Evolutionary conservation across 1,284 basidiomycete genomes (phyloP).

Genomic region (Austroboletus rostrupii): DNA sequence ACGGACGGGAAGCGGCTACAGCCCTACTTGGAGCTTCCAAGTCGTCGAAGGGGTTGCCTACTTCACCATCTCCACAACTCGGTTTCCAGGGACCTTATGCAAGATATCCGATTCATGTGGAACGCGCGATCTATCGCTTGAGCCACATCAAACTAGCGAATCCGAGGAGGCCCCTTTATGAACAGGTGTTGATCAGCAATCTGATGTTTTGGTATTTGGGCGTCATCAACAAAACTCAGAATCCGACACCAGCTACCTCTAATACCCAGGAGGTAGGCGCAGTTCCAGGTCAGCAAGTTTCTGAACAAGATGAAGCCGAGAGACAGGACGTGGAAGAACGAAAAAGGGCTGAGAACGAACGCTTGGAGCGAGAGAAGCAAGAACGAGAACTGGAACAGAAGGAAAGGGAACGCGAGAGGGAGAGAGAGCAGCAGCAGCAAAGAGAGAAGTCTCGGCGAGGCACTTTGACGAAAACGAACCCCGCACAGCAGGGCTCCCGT

Average conservation of each 20-base stretch:
- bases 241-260: slow-evolving; percentile 30
- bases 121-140: slow-evolving; percentile 94
- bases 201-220: slow-evolving; percentile 99
- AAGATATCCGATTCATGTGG: slow-evolving; percentile 96
- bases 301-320: slow-evolving; percentile 33
- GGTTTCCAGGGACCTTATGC: slow-evolving; percentile 64
- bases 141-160: slow-evolving; percentile 99
- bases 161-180: slow-evolving; percentile 91
- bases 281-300: slow-evolving; percentile 11
- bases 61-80: slow-evolving; percentile 57
- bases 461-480: slow-evolving; percentile 51
- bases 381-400: slow-evolving; percentile 42
- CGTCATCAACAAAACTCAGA: slow-evolving; percentile 88
- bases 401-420: slow-evolving; percentile 40
- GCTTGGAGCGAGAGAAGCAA: slow-evolving; percentile 41
- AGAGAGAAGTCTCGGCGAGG: slow-evolving; percentile 53
- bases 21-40: slow-evolving; percentile 80
- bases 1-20: slow-evolving; percentile 77
- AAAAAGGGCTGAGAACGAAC: slow-evolving; percentile 43
- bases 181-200: slow-evolving; percentile 98
- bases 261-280: slow-evolving; percentile 16
- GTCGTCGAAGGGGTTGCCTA: slow-evolving; percentile 62
- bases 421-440: slow-evolving; percentile 41
- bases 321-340: slow-evolving; percentile 44
- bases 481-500: slow-evolving; percentile 39